Evolutionary conservation across 2,329 filamentous ascomycete species (phyloP), one percentile per base, ranked within the genome.

Genomic region (Aspergillus calidoustus): DNA sequence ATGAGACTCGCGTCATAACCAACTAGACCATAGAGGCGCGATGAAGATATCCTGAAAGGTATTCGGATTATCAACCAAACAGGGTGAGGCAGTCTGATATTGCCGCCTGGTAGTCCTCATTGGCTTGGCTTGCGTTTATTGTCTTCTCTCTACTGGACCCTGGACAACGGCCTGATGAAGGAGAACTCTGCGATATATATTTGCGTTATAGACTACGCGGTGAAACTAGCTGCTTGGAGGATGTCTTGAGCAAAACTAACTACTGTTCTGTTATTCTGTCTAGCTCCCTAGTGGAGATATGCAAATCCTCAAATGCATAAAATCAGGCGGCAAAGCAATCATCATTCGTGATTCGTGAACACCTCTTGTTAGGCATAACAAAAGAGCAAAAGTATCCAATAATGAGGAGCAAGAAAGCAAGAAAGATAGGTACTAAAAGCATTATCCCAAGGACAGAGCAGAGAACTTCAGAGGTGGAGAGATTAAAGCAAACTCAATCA

Each of bases 401-500:
- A 11, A 38, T 9, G 25, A 31, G 13, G 9, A 19, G 28, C 30
- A 31, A 5, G 28, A 34, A 17, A 43, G 28, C 25, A 17, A 43
- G 7, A 28, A 25, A 30, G 8, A 30, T 15, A 25, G 31, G 46
- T 28, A 41, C 15, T 30, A 28, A 25, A 25, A 25, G 23, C 25
- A 22, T 28, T 31, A 28, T 13, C 8, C 23, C 15, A n/a, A 54
- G 5, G 22, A 19, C 11, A 51, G 28, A 51, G 30, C 2, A 15
- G 22, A 6, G n/a, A 25, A 41, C 13, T 19, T 55, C 23, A 46
- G 28, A 8, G 3, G 49, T 7, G 30, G 23, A 43, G 11, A 30
- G 23, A 19, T 19, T 23, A 19, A 41, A 54, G 8, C 25, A 54
- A 15, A 30, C 3, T 13, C 3, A 48, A 43, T 64, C 72, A 80